Conservation (phyloP, 179 eudicot genomes). For the Corrigiola litoralis region DNA sequence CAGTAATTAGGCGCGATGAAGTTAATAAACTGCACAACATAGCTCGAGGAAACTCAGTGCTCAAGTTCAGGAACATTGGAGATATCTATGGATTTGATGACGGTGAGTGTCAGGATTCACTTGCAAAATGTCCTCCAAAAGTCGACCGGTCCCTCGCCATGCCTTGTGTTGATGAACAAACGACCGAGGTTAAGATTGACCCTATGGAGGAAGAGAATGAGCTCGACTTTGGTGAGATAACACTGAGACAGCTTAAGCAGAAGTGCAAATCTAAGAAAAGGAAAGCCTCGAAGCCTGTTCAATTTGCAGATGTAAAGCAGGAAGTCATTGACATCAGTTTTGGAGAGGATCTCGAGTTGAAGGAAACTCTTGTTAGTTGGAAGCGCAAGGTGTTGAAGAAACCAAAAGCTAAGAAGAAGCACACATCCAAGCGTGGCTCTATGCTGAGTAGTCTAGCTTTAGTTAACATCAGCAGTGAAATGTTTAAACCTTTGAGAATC, state of each 20-base stretch:
- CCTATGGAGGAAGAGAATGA: constrained; percentile 34
- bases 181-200: constrained; percentile 36
- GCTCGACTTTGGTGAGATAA: constrained; percentile 29
- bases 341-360: constrained; percentile 51
- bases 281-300: constrained; percentile 25
- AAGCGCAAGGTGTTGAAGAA: constrained; percentile 43
- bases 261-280: constrained; percentile 51
- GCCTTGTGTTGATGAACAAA: constrained; percentile 17
- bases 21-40: constrained; percentile 42
- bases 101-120: constrained; percentile 16
- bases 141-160: constrained; percentile 24
- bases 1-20: constrained; percentile 41
- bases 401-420: constrained; percentile 37
- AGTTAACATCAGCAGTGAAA: constrained; percentile 15
- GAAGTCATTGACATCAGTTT: constrained; percentile 18
- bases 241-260: constrained; percentile 54
- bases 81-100: constrained; percentile 42
- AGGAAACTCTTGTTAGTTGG: constrained; percentile 54
- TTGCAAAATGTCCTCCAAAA: constrained; percentile 18
- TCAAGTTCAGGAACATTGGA: constrained; percentile 39
- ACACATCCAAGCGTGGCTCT: constrained; percentile 5
- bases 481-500: constrained; percentile 12
- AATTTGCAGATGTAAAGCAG: constrained; percentile 23
- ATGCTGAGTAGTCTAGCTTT: constrained; percentile 21
- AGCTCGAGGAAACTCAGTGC: constrained; percentile 44